Percentiles rank a stretch among this genome's conserved stretches.
These are phyloP conservation scores for Aechmea fasciata DNA, from an alignment of 176 grass and related monocot species.

Conservation along the genomic window DNA sequence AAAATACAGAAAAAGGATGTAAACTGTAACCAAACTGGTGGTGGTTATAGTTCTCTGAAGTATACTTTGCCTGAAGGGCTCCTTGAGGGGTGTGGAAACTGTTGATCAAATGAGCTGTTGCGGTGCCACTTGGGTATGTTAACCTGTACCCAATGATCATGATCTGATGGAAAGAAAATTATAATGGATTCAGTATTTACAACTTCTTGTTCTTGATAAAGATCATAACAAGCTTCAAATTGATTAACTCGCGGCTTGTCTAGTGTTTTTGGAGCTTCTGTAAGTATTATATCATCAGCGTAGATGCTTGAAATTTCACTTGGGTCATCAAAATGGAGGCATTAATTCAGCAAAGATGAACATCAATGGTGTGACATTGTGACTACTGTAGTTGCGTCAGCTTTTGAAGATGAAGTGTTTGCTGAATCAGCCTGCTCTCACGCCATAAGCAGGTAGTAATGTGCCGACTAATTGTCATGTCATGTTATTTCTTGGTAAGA, in stretches of 20 bases:
- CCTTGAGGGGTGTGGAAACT: slow-evolving; percentile 52
- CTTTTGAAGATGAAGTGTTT: too few species aligned
- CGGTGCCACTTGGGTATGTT: slow-evolving; percentile 51
- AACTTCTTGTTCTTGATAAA: not conserved
- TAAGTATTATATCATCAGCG: too few species aligned
- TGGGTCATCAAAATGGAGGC: too few species aligned
- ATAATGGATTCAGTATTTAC: not conserved
- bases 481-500: too few species aligned
- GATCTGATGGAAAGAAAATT: slow-evolving; percentile 19
- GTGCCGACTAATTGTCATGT: too few species aligned
- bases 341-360: too few species aligned
- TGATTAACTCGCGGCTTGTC: not conserved
- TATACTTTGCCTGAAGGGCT: slow-evolving; percentile 41
- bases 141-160: slow-evolving; percentile 50
- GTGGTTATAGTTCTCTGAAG: not conserved
- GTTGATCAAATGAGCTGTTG: slow-evolving; percentile 60
- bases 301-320: not conserved
- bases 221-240: not conserved
- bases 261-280: not conserved
- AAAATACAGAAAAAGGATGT: not conserved
- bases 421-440: too few species aligned
- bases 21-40: not conserved
- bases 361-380: too few species aligned
- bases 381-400: too few species aligned
- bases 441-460: too few species aligned